These are phyloP conservation scores for Antitrichia curtipendula DNA, from an alignment of 225 moss, liverwort and hornwort genomes.

Conservation along the genomic window DNA sequence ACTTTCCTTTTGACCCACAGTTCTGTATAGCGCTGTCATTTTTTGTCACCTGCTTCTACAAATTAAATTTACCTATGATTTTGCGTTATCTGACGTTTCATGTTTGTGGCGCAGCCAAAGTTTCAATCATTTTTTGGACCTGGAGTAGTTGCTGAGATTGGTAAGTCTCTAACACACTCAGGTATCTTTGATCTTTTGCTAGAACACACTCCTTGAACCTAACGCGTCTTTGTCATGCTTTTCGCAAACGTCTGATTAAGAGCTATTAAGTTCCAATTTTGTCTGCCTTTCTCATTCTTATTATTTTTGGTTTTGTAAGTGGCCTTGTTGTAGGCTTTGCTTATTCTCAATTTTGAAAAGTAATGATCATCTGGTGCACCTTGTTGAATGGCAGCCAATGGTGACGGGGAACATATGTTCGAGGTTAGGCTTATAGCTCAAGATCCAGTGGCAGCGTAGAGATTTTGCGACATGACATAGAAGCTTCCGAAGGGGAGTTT, in stretches of 20 bases:
- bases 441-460: constrained; percentile 27
- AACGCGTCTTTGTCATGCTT: background rate
- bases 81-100: background rate
- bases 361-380: background rate
- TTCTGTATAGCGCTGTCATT: background rate
- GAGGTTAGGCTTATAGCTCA: constrained; percentile 46
- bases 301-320: background rate
- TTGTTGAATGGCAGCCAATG: constrained; percentile 24
- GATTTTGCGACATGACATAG: background rate
- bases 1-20: background rate
- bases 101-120: constrained; percentile 28
- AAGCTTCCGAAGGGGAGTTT: background rate
- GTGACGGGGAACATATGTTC: constrained; percentile 20
- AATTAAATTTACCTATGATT: background rate
- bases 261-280: background rate
- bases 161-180: constrained; percentile 5
- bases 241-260: background rate
- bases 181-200: background rate
- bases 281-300: background rate
- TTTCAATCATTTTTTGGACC: constrained; percentile 63
- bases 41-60: background rate
- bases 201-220: background rate
- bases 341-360: background rate
- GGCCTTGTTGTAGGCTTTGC: background rate
- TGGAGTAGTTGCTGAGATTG: constrained; percentile 49